Evolutionary conservation across 345 rosid genomes (phyloP).

Genomic region (Leavenworthia alabamica): DNA sequence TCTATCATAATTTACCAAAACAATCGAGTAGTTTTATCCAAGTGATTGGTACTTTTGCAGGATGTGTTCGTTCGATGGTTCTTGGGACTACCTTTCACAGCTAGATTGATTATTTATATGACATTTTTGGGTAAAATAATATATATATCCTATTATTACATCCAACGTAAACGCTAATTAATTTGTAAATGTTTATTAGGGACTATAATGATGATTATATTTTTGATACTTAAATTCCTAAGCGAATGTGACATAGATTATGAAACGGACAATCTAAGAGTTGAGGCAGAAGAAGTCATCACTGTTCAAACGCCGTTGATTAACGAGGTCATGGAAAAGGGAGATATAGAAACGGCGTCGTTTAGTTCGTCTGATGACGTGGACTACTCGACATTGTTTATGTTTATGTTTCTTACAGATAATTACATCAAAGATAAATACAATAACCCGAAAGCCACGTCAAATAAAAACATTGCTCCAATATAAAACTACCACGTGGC

Average conservation of each 20-base stretch:
- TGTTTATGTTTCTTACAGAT: too few relatives aligned
- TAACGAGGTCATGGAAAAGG: not conserved
- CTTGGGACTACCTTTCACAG: conserved; percentile 15
- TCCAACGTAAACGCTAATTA: not conserved
- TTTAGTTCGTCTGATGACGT: conserved; percentile 35
- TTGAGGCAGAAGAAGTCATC: conserved; percentile 7
- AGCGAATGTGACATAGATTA: conserved; percentile 24
- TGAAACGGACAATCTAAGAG: too few relatives aligned
- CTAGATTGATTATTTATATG: conserved; percentile 6
- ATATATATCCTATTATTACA: not conserved
- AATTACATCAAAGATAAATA: too few relatives aligned
- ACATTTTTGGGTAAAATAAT: conserved; percentile 24
- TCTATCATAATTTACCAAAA: not conserved
- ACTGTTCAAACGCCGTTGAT: not conserved
- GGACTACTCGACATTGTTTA: conserved; percentile 69
- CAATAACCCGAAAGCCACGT: conserved; percentile 27
- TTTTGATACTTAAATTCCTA: conserved; percentile 22
- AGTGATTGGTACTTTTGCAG: not conserved
- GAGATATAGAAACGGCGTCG: conserved; percentile 17
- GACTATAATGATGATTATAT: conserved; percentile 19
- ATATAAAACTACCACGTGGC: conserved; percentile 16
- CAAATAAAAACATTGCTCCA: conserved; percentile 14
- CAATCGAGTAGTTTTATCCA: not conserved
- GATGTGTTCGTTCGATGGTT: conserved; percentile 14
- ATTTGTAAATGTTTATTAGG: not conserved